Evolutionary conservation across 140 eudicot genomes (phyloP).

Genomic region (Anethum foeniculum): DNA sequence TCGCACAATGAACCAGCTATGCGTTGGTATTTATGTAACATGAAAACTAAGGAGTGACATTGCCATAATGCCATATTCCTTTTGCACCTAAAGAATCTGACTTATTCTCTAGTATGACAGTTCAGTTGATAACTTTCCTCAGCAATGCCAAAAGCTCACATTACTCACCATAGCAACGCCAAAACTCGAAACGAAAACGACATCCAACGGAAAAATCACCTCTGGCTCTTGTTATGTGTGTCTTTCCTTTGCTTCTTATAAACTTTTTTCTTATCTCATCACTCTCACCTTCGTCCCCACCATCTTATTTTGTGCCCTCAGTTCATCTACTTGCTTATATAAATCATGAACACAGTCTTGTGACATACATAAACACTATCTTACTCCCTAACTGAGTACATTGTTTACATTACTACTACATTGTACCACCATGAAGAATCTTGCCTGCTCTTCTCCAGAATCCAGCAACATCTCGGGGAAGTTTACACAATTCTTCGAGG

Average conservation of each 20-base stretch:
- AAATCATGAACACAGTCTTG: background rate
- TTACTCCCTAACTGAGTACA: background rate
- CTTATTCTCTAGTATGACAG: constrained; percentile 5
- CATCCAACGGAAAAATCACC: constrained; percentile 6
- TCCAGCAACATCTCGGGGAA: constrained; percentile 20
- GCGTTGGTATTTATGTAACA: no score
- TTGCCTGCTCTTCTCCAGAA: constrained; percentile 22
- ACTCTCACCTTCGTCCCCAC: background rate
- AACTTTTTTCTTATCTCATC: background rate
- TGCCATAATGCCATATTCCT: background rate
- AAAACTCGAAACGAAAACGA: background rate
- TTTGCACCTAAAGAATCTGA: background rate
- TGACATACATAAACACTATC: background rate
- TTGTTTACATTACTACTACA: background rate
- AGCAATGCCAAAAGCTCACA: background rate
- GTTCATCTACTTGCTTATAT: background rate
- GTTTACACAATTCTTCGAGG: constrained; percentile 25
- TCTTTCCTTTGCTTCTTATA: background rate
- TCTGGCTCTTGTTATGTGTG: constrained; percentile 1
- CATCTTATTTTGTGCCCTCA: background rate
- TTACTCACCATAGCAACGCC: background rate
- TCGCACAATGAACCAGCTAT: no score
- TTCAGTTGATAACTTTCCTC: background rate
- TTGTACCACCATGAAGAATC: constrained; percentile 20
- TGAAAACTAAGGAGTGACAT: no score